Evolutionary conservation across 441 rosid genomes (phyloP).

Genomic region (Adansonia madagascariensis): DNA sequence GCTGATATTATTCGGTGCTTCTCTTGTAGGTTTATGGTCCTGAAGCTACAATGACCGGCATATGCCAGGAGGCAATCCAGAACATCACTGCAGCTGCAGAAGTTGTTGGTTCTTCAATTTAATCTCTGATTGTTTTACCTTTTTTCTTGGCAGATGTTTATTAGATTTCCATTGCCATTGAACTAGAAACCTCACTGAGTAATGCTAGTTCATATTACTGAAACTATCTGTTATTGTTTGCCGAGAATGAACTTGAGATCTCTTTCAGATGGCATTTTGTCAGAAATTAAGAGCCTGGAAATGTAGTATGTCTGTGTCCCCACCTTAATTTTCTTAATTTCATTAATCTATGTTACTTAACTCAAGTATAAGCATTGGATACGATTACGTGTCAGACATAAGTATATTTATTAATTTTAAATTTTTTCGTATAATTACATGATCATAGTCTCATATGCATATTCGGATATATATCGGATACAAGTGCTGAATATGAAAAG

Average conservation of each 20-base stretch:
- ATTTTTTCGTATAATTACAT: no score
- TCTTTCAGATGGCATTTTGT: slow-evolving; percentile 13
- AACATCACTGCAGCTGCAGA: slow-evolving; percentile 76
- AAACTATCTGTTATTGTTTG: slow-evolving; percentile 1
- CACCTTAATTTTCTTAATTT: slow-evolving; percentile 3
- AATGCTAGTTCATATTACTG: slow-evolving; percentile 18
- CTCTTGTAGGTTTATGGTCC: slow-evolving; percentile 82
- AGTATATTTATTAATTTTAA: no score
- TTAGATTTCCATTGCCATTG: neutral
- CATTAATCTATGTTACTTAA: neutral
- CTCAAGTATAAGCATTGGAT: no score
- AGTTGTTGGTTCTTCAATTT: slow-evolving; percentile 20
- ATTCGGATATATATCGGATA: no score
- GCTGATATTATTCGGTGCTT: neutral
- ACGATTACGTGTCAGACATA: no score
- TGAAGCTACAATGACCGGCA: slow-evolving; percentile 94
- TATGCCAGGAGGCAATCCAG: slow-evolving; percentile 90
- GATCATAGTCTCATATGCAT: no score
- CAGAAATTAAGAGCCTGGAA: slow-evolving; percentile 26
- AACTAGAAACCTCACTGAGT: slow-evolving; percentile 20
- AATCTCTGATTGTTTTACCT: neutral
- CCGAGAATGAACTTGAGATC: slow-evolving; percentile 23
- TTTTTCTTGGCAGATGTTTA: neutral
- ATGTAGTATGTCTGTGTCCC: neutral
- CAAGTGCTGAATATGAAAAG: no score